Conservation (phyloP, 371 early-diverging fungal species). For the Choanephora cucurbitarum region DNA sequence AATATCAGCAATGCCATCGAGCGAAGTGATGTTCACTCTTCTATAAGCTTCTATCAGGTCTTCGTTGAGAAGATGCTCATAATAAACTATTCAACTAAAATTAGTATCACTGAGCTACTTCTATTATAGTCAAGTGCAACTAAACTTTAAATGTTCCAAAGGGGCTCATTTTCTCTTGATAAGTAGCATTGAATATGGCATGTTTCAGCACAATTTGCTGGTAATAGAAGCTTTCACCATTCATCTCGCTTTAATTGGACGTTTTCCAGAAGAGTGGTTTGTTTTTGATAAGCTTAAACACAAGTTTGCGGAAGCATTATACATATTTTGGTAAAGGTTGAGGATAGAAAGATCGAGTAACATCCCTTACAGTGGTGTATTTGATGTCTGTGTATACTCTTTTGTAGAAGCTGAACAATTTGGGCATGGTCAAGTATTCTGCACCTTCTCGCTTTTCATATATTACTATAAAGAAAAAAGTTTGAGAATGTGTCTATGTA, state of each 20-base stretch:
- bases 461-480: background rate
- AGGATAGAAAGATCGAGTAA: background rate
- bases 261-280: background rate
- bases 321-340: constrained; percentile 1
- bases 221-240: background rate
- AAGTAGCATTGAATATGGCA: background rate
- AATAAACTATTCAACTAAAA: background rate
- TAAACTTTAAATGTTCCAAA: background rate
- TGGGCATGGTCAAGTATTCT: background rate
- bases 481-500: background rate
- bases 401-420: constrained; percentile 4
- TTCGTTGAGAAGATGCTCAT: background rate
- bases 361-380: background rate
- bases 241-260: background rate
- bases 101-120: background rate
- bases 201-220: background rate
- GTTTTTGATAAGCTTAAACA: background rate
- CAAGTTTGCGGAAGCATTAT: background rate
- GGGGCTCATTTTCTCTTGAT: background rate
- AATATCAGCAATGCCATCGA: background rate
- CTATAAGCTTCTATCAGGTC: background rate
- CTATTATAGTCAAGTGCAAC: background rate
- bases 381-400: background rate
- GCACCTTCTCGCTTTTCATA: constrained; percentile 6
- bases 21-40: background rate